Base-by-base conservation (phyloP, 768 basidiomycete genomes). In the Aureoboletus auriporus region DNA sequence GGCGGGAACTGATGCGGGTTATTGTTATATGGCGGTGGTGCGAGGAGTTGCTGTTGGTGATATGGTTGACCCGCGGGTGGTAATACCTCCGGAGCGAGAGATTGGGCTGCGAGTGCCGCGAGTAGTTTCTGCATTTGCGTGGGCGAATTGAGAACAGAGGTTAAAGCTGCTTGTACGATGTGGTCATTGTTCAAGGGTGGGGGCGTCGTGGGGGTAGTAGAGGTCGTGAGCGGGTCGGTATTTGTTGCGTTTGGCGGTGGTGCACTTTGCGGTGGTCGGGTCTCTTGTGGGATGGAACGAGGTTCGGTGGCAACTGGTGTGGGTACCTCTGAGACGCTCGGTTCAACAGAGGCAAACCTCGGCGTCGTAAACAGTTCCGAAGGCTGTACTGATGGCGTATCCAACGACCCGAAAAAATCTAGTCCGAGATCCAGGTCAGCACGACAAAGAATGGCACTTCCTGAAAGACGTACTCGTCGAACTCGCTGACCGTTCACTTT, bases 71-170 rank as follows among this genome's bases (percentile, higher is more conserved):
- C 14, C 3, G 53, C 23, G 17, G 49, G 40, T 2, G 66, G 41
- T 17, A 68, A 49, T 26, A 55, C 49, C 3, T 68, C 62, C 12
- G 57, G 48, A 28, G 52, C 39, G 38, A 66, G 54, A 1, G 62
- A 53, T 41, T 59, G 63, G 11, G 61, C 44, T 51, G 62, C 55
- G 1, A 83, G 68, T 0, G 76, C 71, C 0, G 71, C 67, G 14
- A 84, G 66, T 8, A 86, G 66, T 45, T 79, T 75, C 51, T 84
- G 82, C 44, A 86, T 72, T 56, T 84, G 80, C 1, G 63, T 57
- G 0, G 82, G 80, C 0, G 78, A 71, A 36, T 58, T 70, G 42
- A 72, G 62, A 23, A 85, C 68, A 48, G 78, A 76, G 39, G 78
- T 72, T 31, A 84, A 67, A 8, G 78, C 69, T 9, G 71, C 62